phyloP scores from a whole-genome alignment of 495 filamentous ascomycete species.

The Penicillium angulare region DNA sequence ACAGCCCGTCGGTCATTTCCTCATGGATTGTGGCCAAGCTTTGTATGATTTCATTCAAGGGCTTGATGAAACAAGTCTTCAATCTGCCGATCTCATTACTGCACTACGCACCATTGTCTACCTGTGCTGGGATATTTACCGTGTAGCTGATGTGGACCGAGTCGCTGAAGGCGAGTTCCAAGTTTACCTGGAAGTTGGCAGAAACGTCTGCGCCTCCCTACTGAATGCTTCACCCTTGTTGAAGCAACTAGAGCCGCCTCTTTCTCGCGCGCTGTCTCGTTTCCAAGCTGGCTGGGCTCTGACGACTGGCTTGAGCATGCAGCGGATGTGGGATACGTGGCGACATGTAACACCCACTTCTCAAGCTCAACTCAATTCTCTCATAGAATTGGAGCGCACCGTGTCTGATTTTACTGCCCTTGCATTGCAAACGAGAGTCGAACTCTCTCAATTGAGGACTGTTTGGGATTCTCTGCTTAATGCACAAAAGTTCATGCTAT shows the following conservation, averaged over 20 bases:
- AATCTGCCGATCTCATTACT: slow-evolving; percentile 25
- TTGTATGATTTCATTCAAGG: slow-evolving; percentile 40
- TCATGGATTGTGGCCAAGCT: slow-evolving; percentile 42
- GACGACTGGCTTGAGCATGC: slow-evolving; percentile 78
- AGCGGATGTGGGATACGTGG: slow-evolving; percentile 72
- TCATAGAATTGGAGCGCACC: slow-evolving; percentile 64
- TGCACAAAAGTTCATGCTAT: slow-evolving; percentile 40
- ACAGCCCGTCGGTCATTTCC: slow-evolving; percentile 45
- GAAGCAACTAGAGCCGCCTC: slow-evolving; percentile 29
- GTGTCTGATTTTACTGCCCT: slow-evolving; percentile 70
- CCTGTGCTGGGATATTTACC: slow-evolving; percentile 59
- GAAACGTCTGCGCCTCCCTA: slow-evolving; percentile 32
- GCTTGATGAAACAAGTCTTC: slow-evolving; percentile 27
- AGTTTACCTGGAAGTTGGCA: slow-evolving; percentile 50
- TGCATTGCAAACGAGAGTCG: slow-evolving; percentile 42
- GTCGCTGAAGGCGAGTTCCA: slow-evolving; percentile 57
- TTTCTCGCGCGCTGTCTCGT: slow-evolving; percentile 39
- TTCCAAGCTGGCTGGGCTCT: slow-evolving; percentile 58
- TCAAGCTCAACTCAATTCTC: slow-evolving; percentile 46
- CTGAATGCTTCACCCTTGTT: slow-evolving; percentile 23
- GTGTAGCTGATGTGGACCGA: slow-evolving; percentile 37
- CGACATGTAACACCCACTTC: slow-evolving; percentile 62
- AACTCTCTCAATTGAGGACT: slow-evolving; percentile 36
- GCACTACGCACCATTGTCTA: slow-evolving; percentile 47
- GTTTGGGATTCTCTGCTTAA: slow-evolving; percentile 45